phyloP scores from a whole-genome alignment of 2,329 filamentous ascomycete species.

The Metarhizium sp. region DNA sequence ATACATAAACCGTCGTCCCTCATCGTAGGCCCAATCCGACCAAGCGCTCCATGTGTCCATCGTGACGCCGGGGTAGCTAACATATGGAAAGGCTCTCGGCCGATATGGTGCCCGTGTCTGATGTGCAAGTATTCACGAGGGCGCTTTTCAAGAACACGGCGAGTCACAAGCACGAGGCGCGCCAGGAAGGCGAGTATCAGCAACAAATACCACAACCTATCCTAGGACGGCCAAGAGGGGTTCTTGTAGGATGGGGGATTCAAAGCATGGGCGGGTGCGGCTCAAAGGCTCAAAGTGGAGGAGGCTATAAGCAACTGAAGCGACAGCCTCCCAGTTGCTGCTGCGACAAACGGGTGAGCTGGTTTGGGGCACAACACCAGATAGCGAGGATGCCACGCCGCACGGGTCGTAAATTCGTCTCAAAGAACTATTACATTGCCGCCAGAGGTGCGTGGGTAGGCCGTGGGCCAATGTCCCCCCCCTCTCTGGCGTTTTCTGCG shows the following conservation, averaged over 20 bases:
- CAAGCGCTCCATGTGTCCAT: constrained; percentile 14
- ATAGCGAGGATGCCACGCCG: neutral
- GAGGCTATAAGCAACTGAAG: neutral
- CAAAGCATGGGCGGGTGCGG: constrained; percentile 6
- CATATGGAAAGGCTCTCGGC: neutral
- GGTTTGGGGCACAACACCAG: neutral
- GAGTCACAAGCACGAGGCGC: neutral
- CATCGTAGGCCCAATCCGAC: constrained; percentile 18
- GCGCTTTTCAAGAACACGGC: neutral
- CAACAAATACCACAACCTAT: neutral
- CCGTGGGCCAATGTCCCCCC: constrained; percentile 5
- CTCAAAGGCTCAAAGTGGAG: constrained; percentile 1
- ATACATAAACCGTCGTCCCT: constrained; percentile 10
- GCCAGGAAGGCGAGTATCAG: neutral
- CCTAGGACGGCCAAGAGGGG: constrained; percentile 5
- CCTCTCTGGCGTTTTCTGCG: constrained; percentile 3
- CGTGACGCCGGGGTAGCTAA: neutral
- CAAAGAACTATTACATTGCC: constrained; percentile 1
- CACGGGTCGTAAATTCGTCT: neutral
- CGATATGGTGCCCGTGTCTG: constrained; percentile 6
- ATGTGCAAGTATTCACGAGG: neutral
- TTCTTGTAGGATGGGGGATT: constrained; percentile 7
- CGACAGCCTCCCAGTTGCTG: neutral
- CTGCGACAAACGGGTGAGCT: neutral
- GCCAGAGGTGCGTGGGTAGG: constrained; percentile 5